Evolutionary conservation across 2,329 filamentous ascomycete genomes (phyloP), one percentile per base, ranked within the genome.

Genomic region (Cladophialophora psammophila): DNA sequence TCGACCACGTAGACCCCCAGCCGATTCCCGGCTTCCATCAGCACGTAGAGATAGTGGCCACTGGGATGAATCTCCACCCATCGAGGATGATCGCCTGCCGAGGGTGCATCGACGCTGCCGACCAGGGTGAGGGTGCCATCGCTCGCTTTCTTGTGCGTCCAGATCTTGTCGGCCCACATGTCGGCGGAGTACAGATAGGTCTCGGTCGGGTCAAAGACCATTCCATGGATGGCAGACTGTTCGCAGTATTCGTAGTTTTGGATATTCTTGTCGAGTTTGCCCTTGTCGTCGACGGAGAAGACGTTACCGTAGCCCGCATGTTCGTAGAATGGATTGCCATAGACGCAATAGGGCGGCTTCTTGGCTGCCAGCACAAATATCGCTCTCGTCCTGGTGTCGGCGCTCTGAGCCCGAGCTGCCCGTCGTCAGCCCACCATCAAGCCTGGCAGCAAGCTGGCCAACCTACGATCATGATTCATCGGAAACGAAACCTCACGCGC

Each of bases 1-100:
- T 95, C 90, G 78, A 96, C 88, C 71, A 91, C 85, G 79, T 95
- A 96, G 74, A 93, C 90, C 77, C 88, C 92, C 64, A 96, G 81
- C 60, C 90, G 84, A 81, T 96, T 96, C 63, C 92, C 92, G n/a
- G 89, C 90, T 80, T 96, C 93, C 91, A 95, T 96, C 72, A 96
- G 84, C 7, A 87, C 92, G 80, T 96, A 96, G 64, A 96, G 84
- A 78, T 93, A 93, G 65, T 88, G 86, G 20, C 91, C 92, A 0
- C 86, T 86, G 2, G 90, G 90, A 77, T 94, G 91, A 76, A 96
- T 90, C 72, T 92, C 92, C 13, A 96, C 91, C 93, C 93, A 96
- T 74, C 93, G 87, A 15, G 93, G 93, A 77, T 95, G 93, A 78
- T 96, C 93, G 68, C 85, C 84, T 2, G 86, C 80, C 54, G 85